Evolutionary conservation across 140 eudicot genomes (phyloP).

Genomic region (Bidens hawaiensis): DNA sequence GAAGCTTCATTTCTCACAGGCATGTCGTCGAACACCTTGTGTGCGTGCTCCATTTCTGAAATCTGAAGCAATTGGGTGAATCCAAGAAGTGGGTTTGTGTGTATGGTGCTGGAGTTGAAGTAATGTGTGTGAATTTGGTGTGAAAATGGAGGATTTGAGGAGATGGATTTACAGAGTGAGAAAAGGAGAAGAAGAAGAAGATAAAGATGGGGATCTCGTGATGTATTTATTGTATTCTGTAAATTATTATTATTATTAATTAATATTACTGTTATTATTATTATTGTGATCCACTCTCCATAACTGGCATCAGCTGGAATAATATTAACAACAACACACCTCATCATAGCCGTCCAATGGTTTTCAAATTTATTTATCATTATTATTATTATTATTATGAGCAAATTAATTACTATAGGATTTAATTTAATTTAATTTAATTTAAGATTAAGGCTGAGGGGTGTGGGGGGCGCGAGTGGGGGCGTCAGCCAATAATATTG

Average conservation of each 20-base stretch:
- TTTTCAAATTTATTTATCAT: too few relatives aligned
- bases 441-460: too few relatives aligned
- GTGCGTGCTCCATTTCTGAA: constrained; percentile 21
- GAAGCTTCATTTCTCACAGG: constrained; percentile 19
- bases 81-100: not conserved
- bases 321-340: constrained; percentile 19
- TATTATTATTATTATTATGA: too few relatives aligned
- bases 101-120: constrained; percentile 1
- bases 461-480: too few relatives aligned
- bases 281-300: constrained; percentile 25
- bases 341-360: constrained; percentile 26
- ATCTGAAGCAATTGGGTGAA: not conserved
- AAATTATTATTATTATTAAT: too few relatives aligned
- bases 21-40: constrained; percentile 32
- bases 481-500: too few relatives aligned
- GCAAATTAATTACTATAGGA: not conserved
- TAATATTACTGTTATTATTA: too few relatives aligned
- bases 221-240: constrained; percentile 13
- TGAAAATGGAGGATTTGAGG: constrained; percentile 20
- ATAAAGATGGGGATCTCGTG: constrained; percentile 63
- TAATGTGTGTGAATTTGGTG: not conserved
- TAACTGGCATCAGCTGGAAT: constrained; percentile 29
- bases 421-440: not conserved
- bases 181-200: constrained; percentile 21
- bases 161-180: constrained; percentile 26